Evolutionary conservation across 202 grass and related monocot genomes (phyloP), one percentile per base, ranked within the genome.

Genomic region (Elaeis oleifera): DNA sequence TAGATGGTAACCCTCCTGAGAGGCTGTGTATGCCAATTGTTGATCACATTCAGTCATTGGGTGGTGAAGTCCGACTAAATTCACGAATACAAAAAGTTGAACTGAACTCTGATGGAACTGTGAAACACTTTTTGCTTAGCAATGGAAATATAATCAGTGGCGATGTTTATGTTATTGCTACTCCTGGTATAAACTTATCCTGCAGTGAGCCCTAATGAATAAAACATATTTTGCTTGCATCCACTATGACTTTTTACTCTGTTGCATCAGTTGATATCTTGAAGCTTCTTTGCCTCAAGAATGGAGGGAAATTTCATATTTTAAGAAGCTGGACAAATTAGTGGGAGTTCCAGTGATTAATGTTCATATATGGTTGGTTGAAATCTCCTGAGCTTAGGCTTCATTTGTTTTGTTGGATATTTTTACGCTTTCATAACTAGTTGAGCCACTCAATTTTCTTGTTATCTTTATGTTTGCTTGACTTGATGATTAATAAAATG

Each of bases 331-430:
- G 31, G 84, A 97, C 57, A 97, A 89, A 64, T 82, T 97, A 51
- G 92, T 91, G 16, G 92, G 92, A 79, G 92, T 97, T 76, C 92
- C 92, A 76, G 92, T 97, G 51, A 97, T 97, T 65, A 97, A 97
- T 84, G 87, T 97, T 63, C 92, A 91, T 78, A 97, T 97, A 86
- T 97, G 92, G 92, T 91, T 64, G 28, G 87, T 85, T 66, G 53
- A 59, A 9, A 24, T 21, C 8, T 67, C 51, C 78, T 73, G 17
- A 66, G 58, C 24, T 61, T 65, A 66, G 64, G 70, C 24, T 36
- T 69, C 19, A 76, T 32, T 54, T 51, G 19, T 73, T 28, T 17
- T 44, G 49, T 48, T 17, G 6, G 61, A 26, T 70, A 25, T 23
- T 19, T 58, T 48, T 58, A 8, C 24, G 18, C n/a, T 11, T 16